A percentile compares a stretch with the other conserved stretches of the same genome.
These are phyloP conservation scores for Brasilioporus rufonigricans DNA, from an alignment of 768 basidiomycete species.

Conservation along the genomic window DNA sequence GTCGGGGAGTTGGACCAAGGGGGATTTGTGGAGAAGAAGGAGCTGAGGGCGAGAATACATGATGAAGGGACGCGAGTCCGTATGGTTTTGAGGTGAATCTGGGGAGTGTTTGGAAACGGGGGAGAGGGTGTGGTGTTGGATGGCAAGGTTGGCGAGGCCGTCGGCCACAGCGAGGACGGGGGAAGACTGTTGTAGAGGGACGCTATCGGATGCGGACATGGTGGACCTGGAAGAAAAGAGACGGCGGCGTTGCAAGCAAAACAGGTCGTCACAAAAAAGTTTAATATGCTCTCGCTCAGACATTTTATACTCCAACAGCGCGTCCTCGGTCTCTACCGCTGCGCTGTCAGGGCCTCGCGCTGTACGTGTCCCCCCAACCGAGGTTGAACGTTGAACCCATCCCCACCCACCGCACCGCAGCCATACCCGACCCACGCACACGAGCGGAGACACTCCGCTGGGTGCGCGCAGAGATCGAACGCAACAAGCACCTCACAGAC, in stretches of 20 bases:
- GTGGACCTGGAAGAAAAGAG: conserved; percentile 18
- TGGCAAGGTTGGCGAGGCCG: conserved; percentile 33
- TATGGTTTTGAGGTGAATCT: conserved; percentile 17
- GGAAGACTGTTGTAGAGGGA: conserved; percentile 8
- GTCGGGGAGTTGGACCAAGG: conserved; percentile 64
- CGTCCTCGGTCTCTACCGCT: conserved; percentile 61
- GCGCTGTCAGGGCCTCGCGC: conserved; percentile 66
- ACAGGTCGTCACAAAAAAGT: conserved; percentile 13
- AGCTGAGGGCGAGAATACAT: conserved; percentile 72
- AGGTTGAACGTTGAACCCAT: not conserved
- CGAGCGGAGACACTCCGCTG: conserved; percentile 67
- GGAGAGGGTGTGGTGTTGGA: conserved; percentile 19
- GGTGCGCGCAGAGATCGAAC: conserved; percentile 72
- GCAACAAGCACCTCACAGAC: conserved; percentile 56
- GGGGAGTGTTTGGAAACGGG: conserved; percentile 10
- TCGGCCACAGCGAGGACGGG: conserved; percentile 31
- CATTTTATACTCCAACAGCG: conserved; percentile 72
- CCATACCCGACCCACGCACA: conserved; percentile 57
- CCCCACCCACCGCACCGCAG: conserved; percentile 35
- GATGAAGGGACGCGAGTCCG: conserved; percentile 43
- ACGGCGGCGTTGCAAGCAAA: conserved; percentile 12
- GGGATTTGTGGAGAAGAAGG: conserved; percentile 68
- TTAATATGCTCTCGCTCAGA: conserved; percentile 49
- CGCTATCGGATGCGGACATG: conserved; percentile 35
- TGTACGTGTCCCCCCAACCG: conserved; percentile 50